A percentile compares a stretch with the other conserved stretches of the same genome.
Evolutionary conservation across 2,329 filamentous ascomycete species (phyloP).

Genomic region (Fusarium pseudograminearum): DNA sequence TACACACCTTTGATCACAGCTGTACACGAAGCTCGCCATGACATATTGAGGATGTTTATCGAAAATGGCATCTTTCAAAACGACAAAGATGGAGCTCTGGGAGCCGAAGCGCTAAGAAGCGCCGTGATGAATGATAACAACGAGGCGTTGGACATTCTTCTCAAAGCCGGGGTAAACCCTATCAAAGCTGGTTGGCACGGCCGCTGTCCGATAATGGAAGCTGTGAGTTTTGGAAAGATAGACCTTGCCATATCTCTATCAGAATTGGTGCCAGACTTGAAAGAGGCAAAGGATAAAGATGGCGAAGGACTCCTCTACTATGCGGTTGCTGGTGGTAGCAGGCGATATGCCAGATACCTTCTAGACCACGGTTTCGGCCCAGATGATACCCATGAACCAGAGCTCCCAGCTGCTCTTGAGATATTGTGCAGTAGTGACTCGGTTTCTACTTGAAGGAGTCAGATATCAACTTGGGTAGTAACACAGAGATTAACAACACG

Average conservation of each 20-base stretch:
- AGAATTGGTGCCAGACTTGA: neutral
- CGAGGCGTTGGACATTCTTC: neutral
- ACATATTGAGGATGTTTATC: conserved; percentile 6
- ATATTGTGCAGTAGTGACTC: rapidly evolving
- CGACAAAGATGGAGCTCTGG: neutral
- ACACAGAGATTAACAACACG: rapidly evolving
- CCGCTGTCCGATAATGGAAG: conserved; percentile 12
- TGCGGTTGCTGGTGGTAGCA: neutral
- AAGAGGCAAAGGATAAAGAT: neutral
- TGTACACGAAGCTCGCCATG: neutral
- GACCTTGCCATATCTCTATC: conserved; percentile 1
- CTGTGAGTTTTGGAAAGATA: neutral
- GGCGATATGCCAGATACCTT: neutral
- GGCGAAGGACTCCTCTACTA: conserved; percentile 15
- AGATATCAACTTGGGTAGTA: rapidly evolving
- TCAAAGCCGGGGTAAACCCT: neutral
- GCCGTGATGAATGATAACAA: neutral
- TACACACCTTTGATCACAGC: neutral
- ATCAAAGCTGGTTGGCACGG: neutral
- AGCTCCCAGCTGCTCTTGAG: neutral
- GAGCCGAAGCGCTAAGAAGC: neutral
- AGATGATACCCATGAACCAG: neutral
- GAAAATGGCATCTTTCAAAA: neutral
- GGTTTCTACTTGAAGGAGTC: rapidly evolving
- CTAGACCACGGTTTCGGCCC: neutral